Evolutionary conservation across 2,329 filamentous ascomycete genomes (phyloP).

Genomic region (Ramularia endophylla): DNA sequence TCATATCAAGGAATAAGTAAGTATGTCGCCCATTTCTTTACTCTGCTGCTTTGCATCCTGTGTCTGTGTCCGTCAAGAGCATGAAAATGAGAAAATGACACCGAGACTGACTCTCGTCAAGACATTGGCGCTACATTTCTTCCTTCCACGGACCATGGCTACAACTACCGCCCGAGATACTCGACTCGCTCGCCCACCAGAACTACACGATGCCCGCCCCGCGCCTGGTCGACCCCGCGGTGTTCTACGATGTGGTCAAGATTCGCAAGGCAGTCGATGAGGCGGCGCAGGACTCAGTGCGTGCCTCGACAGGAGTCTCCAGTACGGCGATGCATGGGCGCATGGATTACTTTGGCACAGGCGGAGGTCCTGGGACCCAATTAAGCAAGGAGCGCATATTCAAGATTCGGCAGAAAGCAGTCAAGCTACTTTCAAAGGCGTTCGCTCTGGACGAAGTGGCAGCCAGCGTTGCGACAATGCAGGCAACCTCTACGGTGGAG

Average conservation of each 20-base stretch:
- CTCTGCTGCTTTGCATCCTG: slow-evolving; percentile 2
- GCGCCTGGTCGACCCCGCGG: slow-evolving; percentile 69
- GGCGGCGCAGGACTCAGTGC: slow-evolving; percentile 69
- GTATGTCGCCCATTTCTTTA: slow-evolving; percentile 31
- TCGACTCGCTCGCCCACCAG: slow-evolving; percentile 70
- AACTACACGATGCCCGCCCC: slow-evolving; percentile 74
- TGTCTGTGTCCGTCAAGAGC: slow-evolving; percentile 1
- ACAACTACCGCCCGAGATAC: slow-evolving; percentile 69
- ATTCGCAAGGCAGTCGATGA: slow-evolving; percentile 75
- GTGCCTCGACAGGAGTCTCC: slow-evolving; percentile 67
- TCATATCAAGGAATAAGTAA: slow-evolving; percentile 65
- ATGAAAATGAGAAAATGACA: not conserved
- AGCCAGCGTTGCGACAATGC: slow-evolving; percentile 77
- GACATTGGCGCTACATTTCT: slow-evolving; percentile 81
- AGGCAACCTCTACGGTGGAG: slow-evolving; percentile 69
- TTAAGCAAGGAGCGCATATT: slow-evolving; percentile 71
- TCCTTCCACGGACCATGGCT: slow-evolving; percentile 81
- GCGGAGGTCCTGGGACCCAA: slow-evolving; percentile 52
- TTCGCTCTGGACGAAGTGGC: slow-evolving; percentile 80
- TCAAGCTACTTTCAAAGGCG: slow-evolving; percentile 68
- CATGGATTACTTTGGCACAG: slow-evolving; percentile 42
- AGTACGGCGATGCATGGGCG: slow-evolving; percentile 56
- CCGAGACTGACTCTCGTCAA: slow-evolving; percentile 33
- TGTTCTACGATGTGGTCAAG: slow-evolving; percentile 80
- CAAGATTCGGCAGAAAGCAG: slow-evolving; percentile 74